phyloP scores from a whole-genome alignment of 2,329 filamentous ascomycete species.

The Verruconis gallopava region DNA sequence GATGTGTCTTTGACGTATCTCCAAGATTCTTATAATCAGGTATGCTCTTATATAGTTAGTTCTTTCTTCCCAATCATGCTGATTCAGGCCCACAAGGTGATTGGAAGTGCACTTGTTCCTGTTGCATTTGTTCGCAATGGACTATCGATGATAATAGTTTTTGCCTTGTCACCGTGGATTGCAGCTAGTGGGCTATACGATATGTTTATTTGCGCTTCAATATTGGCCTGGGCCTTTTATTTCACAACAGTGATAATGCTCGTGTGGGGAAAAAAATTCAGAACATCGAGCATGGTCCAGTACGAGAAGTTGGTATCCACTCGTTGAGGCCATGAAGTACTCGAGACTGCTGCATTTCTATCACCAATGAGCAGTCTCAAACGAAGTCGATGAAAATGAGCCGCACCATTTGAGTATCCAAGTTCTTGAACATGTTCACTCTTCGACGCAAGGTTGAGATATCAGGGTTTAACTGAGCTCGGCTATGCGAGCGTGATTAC shows the following conservation, averaged over 20 bases:
- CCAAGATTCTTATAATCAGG: conserved; percentile 25
- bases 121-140: conserved; percentile 34
- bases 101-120: conserved; percentile 34
- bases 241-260: background rate
- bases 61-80: conserved; percentile 7
- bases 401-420: no score
- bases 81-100: conserved; percentile 25
- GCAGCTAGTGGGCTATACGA: conserved; percentile 26
- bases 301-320: background rate
- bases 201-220: conserved; percentile 20
- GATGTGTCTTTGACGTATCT: conserved; percentile 28
- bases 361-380: no score
- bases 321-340: no score
- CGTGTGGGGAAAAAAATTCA: background rate
- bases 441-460: no score
- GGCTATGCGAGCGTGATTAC: no score
- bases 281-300: background rate
- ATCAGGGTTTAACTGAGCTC: no score
- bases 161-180: conserved; percentile 32
- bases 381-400: no score
- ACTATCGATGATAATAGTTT: conserved; percentile 33
- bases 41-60: conserved; percentile 13
- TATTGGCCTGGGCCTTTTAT: background rate
- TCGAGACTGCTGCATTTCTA: no score
- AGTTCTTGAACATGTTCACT: no score